Conservation (phyloP, 345 rosid genomes). For the Gossypium mustelinum region DNA sequence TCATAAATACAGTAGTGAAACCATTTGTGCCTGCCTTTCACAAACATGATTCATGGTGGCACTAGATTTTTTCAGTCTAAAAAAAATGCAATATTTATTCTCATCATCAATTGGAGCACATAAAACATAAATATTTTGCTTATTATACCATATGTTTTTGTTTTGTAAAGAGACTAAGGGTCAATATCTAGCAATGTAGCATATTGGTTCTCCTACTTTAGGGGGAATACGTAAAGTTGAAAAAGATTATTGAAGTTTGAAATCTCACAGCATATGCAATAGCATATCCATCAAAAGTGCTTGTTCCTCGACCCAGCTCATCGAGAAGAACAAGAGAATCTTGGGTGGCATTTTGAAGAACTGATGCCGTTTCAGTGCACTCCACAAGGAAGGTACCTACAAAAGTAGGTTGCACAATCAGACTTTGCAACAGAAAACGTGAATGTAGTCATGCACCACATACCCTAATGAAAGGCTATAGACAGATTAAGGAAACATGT, state of each 20-base stretch:
- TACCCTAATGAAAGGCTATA: neutral
- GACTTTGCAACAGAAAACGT: constrained; percentile 8
- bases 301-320: constrained; percentile 95
- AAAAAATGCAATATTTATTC: neutral
- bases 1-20: neutral
- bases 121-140: neutral
- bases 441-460: neutral
- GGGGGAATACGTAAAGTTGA: neutral
- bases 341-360: constrained; percentile 89
- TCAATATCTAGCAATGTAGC: neutral
- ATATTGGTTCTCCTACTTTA: neutral
- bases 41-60: neutral
- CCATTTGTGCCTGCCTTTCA: constrained; percentile 1
- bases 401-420: constrained; percentile 21
- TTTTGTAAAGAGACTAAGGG: neutral
- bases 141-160: neutral
- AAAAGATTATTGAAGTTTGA: constrained; percentile 6
- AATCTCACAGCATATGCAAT: constrained; percentile 80
- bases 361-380: constrained; percentile 92
- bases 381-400: constrained; percentile 90
- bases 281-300: constrained; percentile 97
- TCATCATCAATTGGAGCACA: neutral
- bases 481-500: neutral
- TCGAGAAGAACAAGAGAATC: constrained; percentile 90
- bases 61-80: neutral